Conservation (phyloP, 768 basidiomycete genomes). For the Suillus weaverae region DNA sequence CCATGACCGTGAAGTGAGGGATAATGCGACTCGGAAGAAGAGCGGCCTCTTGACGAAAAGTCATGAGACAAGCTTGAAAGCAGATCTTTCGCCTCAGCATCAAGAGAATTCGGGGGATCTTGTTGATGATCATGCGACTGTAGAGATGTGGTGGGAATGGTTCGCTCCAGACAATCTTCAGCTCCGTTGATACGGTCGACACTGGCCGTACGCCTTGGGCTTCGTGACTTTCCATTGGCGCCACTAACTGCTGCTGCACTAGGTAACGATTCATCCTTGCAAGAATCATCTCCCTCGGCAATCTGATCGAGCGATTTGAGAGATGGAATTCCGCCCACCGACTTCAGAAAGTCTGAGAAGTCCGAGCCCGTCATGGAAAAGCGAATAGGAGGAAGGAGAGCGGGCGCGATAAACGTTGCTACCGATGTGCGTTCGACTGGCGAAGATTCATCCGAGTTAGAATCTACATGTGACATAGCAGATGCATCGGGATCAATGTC, state of each 20-base stretch:
- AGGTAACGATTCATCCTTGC: background rate
- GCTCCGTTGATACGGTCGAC: conserved; percentile 2
- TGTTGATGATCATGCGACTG: background rate
- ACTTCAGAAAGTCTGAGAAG: conserved; percentile 72
- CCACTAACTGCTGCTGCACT: background rate
- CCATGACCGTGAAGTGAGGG: conserved; percentile 12
- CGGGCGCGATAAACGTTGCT: conserved; percentile 82
- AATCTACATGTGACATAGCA: conserved; percentile 31
- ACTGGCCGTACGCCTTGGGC: conserved; percentile 14
- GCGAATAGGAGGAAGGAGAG: conserved; percentile 79
- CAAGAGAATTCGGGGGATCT: background rate
- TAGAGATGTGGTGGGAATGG: background rate
- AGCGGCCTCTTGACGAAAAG: conserved; percentile 22
- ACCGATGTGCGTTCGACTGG: conserved; percentile 67
- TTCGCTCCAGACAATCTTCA: background rate
- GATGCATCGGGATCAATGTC: conserved; percentile 20
- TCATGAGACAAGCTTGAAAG: conserved; percentile 15
- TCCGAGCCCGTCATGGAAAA: conserved; percentile 84
- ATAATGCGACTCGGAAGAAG: conserved; percentile 35
- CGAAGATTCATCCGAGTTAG: conserved; percentile 54
- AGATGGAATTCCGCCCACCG: conserved; percentile 51
- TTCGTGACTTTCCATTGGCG: background rate
- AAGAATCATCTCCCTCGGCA: conserved; percentile 40
- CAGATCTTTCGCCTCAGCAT: conserved; percentile 15
- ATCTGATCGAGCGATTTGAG: conserved; percentile 49